These are phyloP conservation scores for Hypholoma fasciculare DNA, from an alignment of 768 basidiomycete genomes.

Conservation along the genomic window DNA sequence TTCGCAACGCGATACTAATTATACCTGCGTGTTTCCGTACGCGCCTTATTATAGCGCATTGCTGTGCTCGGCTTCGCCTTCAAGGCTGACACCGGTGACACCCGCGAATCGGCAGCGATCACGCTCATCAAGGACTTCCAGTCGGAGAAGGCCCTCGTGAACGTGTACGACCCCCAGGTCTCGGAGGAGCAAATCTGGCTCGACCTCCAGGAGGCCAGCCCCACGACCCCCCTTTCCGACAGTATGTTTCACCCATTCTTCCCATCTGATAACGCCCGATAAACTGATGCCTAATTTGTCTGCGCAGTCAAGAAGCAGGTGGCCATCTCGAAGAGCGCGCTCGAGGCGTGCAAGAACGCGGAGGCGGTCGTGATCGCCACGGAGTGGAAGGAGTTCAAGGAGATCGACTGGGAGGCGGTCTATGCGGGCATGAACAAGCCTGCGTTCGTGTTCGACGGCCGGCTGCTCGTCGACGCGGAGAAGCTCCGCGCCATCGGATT, in stretches of 20 bases:
- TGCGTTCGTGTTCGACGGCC: conserved; percentile 96
- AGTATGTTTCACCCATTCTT: conserved; percentile 52
- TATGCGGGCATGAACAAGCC: conserved; percentile 94
- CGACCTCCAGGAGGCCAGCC: conserved; percentile 71
- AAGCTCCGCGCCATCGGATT: conserved; percentile 87
- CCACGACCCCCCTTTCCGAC: conserved; percentile 57
- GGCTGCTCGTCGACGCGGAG: conserved; percentile 81
- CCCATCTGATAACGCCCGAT: neutral
- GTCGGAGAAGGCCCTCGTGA: conserved; percentile 82
- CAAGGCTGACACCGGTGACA: conserved; percentile 99
- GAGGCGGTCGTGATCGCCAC: conserved; percentile 97
- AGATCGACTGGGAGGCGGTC: conserved; percentile 87
- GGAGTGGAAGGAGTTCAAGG: conserved; percentile 96
- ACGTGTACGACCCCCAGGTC: conserved; percentile 93
- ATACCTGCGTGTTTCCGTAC: neutral
- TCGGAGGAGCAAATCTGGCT: conserved; percentile 83
- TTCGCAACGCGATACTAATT: neutral
- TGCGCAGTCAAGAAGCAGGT: conserved; percentile 84
- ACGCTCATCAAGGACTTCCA: conserved; percentile 93
- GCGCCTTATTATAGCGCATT: conserved; percentile 56
- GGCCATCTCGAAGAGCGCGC: conserved; percentile 70
- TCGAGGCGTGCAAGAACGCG: conserved; percentile 85
- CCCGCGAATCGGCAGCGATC: conserved; percentile 95
- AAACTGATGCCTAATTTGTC: conserved; percentile 1
- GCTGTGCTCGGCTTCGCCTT: conserved; percentile 98